Conservation (phyloP, 2,329 filamentous ascomycete species). For the Pseudogymnoascus destructans region DNA sequence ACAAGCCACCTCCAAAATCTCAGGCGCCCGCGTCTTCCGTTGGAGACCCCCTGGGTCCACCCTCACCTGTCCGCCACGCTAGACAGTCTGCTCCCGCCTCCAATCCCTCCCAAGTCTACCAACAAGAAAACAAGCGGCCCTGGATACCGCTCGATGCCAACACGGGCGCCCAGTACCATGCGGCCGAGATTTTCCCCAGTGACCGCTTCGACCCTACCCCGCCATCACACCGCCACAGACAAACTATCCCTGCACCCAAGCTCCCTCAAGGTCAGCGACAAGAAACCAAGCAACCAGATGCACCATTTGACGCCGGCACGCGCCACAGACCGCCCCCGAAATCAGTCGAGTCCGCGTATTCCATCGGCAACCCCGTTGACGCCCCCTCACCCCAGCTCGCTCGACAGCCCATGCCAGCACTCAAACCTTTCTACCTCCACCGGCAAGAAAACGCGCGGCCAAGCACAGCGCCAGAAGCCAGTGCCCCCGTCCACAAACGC, state of each 20-base stretch:
- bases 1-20: background rate
- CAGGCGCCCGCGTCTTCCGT: background rate
- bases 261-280: background rate
- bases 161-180: background rate
- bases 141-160: background rate
- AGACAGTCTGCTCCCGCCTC: background rate
- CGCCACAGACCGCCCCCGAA: background rate
- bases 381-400: background rate
- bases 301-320: background rate
- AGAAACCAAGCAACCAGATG: background rate
- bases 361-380: background rate
- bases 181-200: background rate
- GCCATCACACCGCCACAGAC: background rate
- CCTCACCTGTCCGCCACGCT: background rate
- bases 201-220: background rate
- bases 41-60: background rate
- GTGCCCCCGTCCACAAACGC: background rate
- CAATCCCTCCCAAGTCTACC: background rate
- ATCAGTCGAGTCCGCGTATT: background rate
- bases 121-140: background rate
- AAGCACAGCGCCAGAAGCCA: background rate
- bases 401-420: background rate
- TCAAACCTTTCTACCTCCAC: background rate
- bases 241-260: background rate
- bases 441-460: background rate